These are phyloP conservation scores for Camelina laxa DNA, from an alignment of 345 rosid genomes.

Conservation along the genomic window DNA sequence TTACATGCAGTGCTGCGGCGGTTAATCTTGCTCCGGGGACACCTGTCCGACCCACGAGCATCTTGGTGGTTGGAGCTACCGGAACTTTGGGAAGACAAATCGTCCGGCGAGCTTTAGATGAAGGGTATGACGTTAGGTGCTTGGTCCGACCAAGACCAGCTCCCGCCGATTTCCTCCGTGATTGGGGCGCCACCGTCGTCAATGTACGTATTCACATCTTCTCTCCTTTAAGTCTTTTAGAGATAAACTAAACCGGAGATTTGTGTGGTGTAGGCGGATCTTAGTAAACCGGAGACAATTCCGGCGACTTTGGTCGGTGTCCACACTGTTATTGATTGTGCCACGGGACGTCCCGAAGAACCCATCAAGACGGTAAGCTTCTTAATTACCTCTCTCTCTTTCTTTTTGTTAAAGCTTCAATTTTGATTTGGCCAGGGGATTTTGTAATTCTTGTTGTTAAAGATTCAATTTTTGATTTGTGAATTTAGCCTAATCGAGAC, in stretches of 20 bases:
- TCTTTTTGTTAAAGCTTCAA: not conserved
- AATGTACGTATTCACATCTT: conserved; percentile 53
- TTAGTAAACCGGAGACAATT: conserved; percentile 89
- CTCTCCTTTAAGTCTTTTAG: not conserved
- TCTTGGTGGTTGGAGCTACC: conserved; percentile 86
- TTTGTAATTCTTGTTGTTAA: not conserved
- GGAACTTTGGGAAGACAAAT: conserved; percentile 94
- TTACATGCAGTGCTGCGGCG: conserved; percentile 52
- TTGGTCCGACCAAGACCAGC: conserved; percentile 94
- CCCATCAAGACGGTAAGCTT: conserved; percentile 80
- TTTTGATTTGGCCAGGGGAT: not conserved
- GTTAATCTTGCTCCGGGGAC: conserved; percentile 83
- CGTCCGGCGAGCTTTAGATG: conserved; percentile 89
- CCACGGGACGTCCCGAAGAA: conserved; percentile 99
- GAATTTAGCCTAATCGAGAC: not conserved
- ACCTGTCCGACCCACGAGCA: conserved; percentile 75
- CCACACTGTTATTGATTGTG: conserved; percentile 91
- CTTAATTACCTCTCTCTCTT: not conserved
- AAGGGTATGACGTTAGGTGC: conserved; percentile 90
- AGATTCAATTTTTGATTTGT: not conserved
- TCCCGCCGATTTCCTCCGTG: conserved; percentile 93
- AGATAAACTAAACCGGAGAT: conserved; percentile 15
- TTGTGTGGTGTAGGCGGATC: conserved; percentile 70
- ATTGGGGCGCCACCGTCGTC: conserved; percentile 97
- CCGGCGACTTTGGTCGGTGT: conserved; percentile 95